Evolutionary conservation across 2,329 filamentous ascomycete genomes (phyloP).

Genomic region (Aphanoascus verrucosus): DNA sequence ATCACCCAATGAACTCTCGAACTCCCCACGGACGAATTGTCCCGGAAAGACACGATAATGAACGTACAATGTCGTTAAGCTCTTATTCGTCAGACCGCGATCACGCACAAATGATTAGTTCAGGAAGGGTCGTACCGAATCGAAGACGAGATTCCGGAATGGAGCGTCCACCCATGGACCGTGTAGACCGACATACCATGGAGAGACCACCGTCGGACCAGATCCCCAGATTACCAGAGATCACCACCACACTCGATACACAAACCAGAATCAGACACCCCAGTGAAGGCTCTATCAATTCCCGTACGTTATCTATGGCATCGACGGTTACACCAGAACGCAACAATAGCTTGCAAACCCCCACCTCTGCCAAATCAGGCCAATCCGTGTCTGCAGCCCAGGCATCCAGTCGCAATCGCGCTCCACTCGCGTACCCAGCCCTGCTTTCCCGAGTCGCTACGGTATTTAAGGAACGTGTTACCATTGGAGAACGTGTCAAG

Average conservation of each 20-base stretch:
- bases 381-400: constrained; percentile 42
- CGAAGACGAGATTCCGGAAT: constrained; percentile 50
- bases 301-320: constrained; percentile 82
- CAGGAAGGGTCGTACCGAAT: constrained; percentile 74
- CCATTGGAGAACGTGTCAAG: constrained; percentile 79
- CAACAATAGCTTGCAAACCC: constrained; percentile 47
- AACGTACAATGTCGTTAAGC: constrained; percentile 93
- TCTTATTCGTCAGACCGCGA: constrained; percentile 67
- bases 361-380: constrained; percentile 39
- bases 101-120: constrained; percentile 76
- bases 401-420: constrained; percentile 50
- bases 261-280: constrained; percentile 29
- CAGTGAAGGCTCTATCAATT: constrained; percentile 35
- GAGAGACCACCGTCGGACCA: constrained; percentile 39
- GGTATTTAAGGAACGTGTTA: constrained; percentile 81
- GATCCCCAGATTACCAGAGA: constrained; percentile 5
- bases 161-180: constrained; percentile 22
- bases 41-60: constrained; percentile 83
- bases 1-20: constrained; percentile 54
- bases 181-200: constrained; percentile 33
- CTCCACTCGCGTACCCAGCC: constrained; percentile 87
- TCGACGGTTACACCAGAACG: constrained; percentile 53
- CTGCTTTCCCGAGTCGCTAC: constrained; percentile 86
- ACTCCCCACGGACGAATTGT: constrained; percentile 87
- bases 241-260: constrained; percentile 15